Evolutionary conservation across 2,329 filamentous ascomycete species (phyloP).

Genomic region (Aspergillus sp.): DNA sequence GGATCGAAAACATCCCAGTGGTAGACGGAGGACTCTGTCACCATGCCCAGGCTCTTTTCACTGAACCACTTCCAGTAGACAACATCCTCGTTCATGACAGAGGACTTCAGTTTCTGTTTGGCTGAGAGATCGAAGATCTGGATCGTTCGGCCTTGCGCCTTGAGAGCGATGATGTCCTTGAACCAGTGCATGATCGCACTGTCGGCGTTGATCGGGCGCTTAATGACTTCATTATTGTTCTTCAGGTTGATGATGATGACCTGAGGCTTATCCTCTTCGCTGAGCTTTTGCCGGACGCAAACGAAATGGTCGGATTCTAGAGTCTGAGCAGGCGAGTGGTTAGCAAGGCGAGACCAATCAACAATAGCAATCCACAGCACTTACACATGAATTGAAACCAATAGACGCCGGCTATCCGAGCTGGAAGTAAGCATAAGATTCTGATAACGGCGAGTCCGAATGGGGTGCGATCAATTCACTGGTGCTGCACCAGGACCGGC

Average conservation of each 20-base stretch:
- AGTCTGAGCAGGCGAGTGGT: slow-evolving; percentile 69
- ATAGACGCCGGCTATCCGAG: slow-evolving; percentile 56
- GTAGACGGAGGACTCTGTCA: slow-evolving; percentile 84
- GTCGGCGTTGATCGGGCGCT: slow-evolving; percentile 94
- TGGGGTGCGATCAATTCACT: slow-evolving; percentile 10
- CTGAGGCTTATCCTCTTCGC: slow-evolving; percentile 73
- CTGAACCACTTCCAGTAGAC: slow-evolving; percentile 99
- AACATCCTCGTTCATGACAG: slow-evolving; percentile 93
- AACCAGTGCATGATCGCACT: slow-evolving; percentile 99
- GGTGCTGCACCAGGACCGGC: slow-evolving; percentile 8
- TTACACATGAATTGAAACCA: slow-evolving; percentile 80
- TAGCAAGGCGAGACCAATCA: slow-evolving; percentile 8
- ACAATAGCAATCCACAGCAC: slow-evolving; percentile 23
- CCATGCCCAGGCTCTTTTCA: slow-evolving; percentile 75
- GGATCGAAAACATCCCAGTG: slow-evolving; percentile 97
- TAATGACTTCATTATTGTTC: slow-evolving; percentile 90
- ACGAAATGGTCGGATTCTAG: slow-evolving; percentile 96
- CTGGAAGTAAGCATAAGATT: slow-evolving; percentile 17
- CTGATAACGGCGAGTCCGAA: slow-evolving; percentile 1
- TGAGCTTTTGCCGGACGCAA: slow-evolving; percentile 91
- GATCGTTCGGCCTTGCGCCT: slow-evolving; percentile 84
- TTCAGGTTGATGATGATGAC: slow-evolving; percentile 98
- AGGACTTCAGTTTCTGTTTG: slow-evolving; percentile 94
- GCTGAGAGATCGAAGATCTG: slow-evolving; percentile 93
- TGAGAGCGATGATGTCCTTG: slow-evolving; percentile 90